Percentiles rank a stretch among this genome's conserved stretches.
phyloP scores from a whole-genome alignment of 371 early-diverging fungal species.

The Mucor lusitanicus region DNA sequence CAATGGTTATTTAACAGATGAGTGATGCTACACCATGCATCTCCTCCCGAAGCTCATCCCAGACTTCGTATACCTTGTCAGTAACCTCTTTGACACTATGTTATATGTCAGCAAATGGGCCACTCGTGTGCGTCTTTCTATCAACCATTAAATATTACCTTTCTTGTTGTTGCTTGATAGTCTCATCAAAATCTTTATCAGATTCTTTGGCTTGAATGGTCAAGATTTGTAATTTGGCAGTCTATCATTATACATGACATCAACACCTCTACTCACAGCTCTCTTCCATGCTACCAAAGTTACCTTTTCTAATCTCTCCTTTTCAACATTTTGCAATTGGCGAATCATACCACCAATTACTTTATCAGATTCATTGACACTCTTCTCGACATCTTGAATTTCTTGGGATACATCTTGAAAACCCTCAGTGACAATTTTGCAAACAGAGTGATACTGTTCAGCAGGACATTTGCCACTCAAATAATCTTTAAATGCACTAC shows the following conservation, averaged over 20 bases:
- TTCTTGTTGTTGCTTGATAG: conserved; percentile 29
- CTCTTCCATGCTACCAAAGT: background rate
- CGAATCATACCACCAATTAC: conserved; percentile 38
- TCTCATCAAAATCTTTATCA: conserved; percentile 45
- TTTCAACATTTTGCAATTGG: conserved; percentile 38
- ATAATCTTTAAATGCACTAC: conserved; percentile 52
- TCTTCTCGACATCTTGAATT: conserved; percentile 40
- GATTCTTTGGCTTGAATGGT: conserved; percentile 37
- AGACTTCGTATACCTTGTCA: conserved; percentile 37
- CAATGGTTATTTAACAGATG: conserved; percentile 12
- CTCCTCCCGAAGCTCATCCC: conserved; percentile 49
- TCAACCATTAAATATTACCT: conserved; percentile 15
- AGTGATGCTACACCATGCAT: conserved; percentile 32
- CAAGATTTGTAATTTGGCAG: conserved; percentile 41
- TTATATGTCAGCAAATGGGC: background rate
- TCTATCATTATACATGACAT: conserved; percentile 12
- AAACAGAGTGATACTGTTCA: conserved; percentile 48
- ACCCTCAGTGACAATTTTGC: conserved; percentile 47
- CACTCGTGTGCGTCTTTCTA: background rate
- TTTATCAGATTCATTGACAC: conserved; percentile 13
- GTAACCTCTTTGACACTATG: conserved; percentile 13
- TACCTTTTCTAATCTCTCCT: conserved; percentile 42
- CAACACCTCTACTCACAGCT: too few relatives aligned
- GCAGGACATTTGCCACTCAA: conserved; percentile 34
- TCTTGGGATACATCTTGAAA: conserved; percentile 49